Base-by-base conservation (phyloP, 768 basidiomycete genomes). In the Suillus lakei region DNA sequence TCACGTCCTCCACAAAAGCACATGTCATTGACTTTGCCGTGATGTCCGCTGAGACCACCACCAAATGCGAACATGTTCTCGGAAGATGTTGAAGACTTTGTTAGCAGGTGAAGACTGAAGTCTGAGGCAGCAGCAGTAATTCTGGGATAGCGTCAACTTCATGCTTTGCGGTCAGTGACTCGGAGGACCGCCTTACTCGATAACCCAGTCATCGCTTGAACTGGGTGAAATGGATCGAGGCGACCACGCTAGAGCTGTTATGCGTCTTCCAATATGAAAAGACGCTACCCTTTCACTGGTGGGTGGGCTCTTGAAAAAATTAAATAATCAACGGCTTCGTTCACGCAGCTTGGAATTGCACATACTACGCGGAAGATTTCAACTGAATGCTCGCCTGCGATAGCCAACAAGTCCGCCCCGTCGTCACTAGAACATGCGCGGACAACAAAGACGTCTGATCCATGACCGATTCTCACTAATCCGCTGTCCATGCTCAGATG, bases 181-280 rank as follows among this genome's bases (percentile, higher is more conserved):
- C n/a, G n/a, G n/a, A 28, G 48, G 46, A 34, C n/a, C 32, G 36
- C 68, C 86, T 66, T 68, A 93, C 93, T 94, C 90, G 38, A 93
- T 79, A 60, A 83, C 73, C 93, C 93, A 95, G 43, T 84, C 78
- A 63, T 89, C 88, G 61, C 83, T 83, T 23, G 78, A 77, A 16
- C 87, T 84, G 3, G 92, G 90, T 6, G 93, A 94, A 7, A 86
- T 78, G 8, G 91, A 81, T 15, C 82, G 79, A 46, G 91, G 83
- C 3, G 93, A 94, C 89, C 91, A 95, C 3, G 93, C 91, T 16
- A 95, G 75, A 5, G 93, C 85, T 3, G 91, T 92, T 50, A 91
- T 82, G 59, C 86, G 83, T 12, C 83, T 81, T 23, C 93, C 92
- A 50, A 94, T 77, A 77, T 91, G 85, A 71, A 94, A 94, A 23